phyloP scores from a whole-genome alignment of 1,284 basidiomycete genomes.

The Butyriboletus appendiculatus region DNA sequence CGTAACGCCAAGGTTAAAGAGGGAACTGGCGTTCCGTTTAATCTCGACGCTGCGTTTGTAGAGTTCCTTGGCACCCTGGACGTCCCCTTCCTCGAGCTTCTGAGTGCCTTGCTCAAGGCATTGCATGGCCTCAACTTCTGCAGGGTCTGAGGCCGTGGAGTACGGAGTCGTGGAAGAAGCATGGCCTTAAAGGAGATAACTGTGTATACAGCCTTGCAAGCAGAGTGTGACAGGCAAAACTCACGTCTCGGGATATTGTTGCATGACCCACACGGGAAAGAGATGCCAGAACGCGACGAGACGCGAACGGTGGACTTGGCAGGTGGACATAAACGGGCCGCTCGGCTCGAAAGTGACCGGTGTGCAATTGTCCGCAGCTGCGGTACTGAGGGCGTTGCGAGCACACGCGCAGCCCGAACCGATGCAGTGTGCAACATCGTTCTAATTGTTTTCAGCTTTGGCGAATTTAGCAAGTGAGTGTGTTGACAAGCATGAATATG shows the following conservation, averaged over 20 bases:
- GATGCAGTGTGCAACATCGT: slow-evolving; percentile 22
- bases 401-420: slow-evolving; percentile 22
- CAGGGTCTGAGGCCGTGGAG: slow-evolving; percentile 81
- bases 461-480: slow-evolving; percentile 11
- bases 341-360: slow-evolving; percentile 26
- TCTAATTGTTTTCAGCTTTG: slow-evolving; percentile 33
- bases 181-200: slow-evolving; percentile 54
- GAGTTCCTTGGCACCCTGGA: slow-evolving; percentile 74
- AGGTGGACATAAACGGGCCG: slow-evolving; percentile 19
- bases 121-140: slow-evolving; percentile 78
- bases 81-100: slow-evolving; percentile 89
- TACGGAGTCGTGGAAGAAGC: slow-evolving; percentile 82
- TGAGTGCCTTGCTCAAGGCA: slow-evolving; percentile 87
- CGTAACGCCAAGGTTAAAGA: slow-evolving; percentile 89
- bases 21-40: slow-evolving; percentile 77
- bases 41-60: slow-evolving; percentile 85
- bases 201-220: slow-evolving; percentile 4
- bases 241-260: slow-evolving; percentile 27
- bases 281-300: slow-evolving; percentile 11
- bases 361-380: slow-evolving; percentile 24
- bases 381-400: slow-evolving; percentile 28
- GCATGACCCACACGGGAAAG: slow-evolving; percentile 10
- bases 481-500: slow-evolving; percentile 1
- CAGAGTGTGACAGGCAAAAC: slow-evolving; percentile 20
- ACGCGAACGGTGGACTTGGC: slow-evolving; percentile 15